Base-by-base conservation (phyloP, 805 yeast species). In the Tetrapisispora namnaoensis region DNA sequence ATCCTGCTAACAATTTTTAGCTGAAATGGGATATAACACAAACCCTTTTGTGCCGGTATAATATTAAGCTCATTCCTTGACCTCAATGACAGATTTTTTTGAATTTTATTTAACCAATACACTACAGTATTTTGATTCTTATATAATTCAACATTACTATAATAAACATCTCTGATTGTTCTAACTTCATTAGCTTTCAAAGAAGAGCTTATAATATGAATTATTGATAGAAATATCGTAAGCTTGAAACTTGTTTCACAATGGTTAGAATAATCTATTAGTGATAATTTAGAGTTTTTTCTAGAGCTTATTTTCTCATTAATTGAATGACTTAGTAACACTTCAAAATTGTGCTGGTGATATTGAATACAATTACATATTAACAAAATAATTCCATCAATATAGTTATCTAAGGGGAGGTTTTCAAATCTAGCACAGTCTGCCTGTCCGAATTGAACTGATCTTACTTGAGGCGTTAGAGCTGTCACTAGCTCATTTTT, bases 1-100 rank as follows among this genome's bases (percentile, higher is more conserved):
- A 1, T 13, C 7, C 8, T 42, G 16, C 22, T 27, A 13, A n/a
- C 16, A 9, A 37, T 16, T 3, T 35, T 30, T 24, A 47, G 35
- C n/a, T 44, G 41, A 18, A 38, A 40, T 1, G 55, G 54, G 7
- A 55, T 37, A 53, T 53, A 76, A 18, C 80, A 58, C 22, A 82
- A 58, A 0, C 89, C 87, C 57, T 83, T 83, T 55, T 77, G 86
- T 1, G 82, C 73, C 1, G 86, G 78, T 7, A 72, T 69, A 0
- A 82, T 72, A 6, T 74, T 73, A 3, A 83, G 55, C 3, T 64
- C 58, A 38, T 62, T 69, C n/a, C 70, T 62, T 7, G 57, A 49
- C 2, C 28, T 30, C 9, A 73, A 57, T 0, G 62, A 67, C 36
- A 81, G 65, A 13, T 75, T 65, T 1, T 53, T 51, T 4, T 71